phyloP scores from a whole-genome alignment of 2,329 filamentous ascomycete genomes.

The Trichophyton schoenleinii region DNA sequence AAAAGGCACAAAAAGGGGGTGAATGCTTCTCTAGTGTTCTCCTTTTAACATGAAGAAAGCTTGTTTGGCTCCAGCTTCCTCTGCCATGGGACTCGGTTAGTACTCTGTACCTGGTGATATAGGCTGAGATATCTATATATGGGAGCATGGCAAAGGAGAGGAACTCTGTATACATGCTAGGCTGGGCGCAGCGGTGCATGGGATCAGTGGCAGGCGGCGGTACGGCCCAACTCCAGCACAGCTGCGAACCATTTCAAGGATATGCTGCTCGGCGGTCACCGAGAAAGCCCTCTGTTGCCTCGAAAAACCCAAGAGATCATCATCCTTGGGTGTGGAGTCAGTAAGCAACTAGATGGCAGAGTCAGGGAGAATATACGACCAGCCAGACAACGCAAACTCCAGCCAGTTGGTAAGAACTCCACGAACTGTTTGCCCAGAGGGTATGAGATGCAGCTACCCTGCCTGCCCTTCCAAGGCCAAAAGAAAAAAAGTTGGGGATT shows the following conservation, averaged over 20 bases:
- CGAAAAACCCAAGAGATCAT: conserved; percentile 2
- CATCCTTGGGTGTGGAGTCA: neutral
- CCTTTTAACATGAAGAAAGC: neutral
- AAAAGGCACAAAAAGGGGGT: neutral
- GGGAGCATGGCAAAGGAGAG: neutral
- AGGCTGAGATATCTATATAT: neutral
- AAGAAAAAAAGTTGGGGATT: neutral
- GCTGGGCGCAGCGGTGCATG: neutral
- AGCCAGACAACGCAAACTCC: neutral
- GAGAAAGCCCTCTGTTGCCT: neutral
- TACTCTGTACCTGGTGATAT: neutral
- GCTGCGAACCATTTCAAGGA: neutral
- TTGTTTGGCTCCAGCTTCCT: conserved; percentile 3
- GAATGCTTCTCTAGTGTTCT: neutral
- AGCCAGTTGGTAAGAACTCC: neutral
- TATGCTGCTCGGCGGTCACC: neutral
- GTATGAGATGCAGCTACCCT: neutral
- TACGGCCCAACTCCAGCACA: neutral
- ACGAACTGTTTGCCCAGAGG: neutral
- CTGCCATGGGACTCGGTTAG: conserved; percentile 2
- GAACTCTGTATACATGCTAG: neutral
- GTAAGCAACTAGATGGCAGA: neutral
- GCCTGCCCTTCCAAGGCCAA: neutral
- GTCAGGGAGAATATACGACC: neutral
- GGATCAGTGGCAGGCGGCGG: neutral